A percentile compares a stretch with the other conserved stretches of the same genome.
phyloP scores from a whole-genome alignment of 2,329 filamentous ascomycete species.

The Arthrobotrys musiformis region DNA sequence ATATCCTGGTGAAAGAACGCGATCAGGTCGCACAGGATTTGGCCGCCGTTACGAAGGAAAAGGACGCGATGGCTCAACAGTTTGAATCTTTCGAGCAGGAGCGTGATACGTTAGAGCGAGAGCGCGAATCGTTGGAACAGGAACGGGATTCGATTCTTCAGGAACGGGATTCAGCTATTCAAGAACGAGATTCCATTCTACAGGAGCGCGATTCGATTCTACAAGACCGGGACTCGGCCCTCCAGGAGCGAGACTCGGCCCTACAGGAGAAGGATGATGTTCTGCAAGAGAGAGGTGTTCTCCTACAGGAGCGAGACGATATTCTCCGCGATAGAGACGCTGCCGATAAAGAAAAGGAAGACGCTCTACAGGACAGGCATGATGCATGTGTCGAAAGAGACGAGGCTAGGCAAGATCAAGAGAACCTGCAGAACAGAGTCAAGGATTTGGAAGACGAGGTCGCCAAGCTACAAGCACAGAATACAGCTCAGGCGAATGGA shows the following conservation, averaged over 20 bases:
- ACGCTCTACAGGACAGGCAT: neutral
- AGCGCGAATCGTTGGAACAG: conserved; percentile 2
- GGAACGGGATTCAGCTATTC: conserved; percentile 30
- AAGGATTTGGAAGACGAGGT: conserved; percentile 53
- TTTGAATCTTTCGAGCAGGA: conserved; percentile 11
- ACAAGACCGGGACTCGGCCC: conserved; percentile 10
- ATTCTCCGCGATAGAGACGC: conserved; percentile 15
- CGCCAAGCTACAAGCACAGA: conserved; percentile 44
- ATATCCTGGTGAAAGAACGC: conserved; percentile 50
- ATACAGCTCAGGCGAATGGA: conserved; percentile 22
- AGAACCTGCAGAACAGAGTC: conserved; percentile 45
- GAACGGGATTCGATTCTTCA: conserved; percentile 36
- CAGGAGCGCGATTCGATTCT: conserved; percentile 8
- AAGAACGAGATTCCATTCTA: conserved; percentile 13
- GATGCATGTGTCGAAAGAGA: conserved; percentile 44
- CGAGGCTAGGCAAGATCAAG: conserved; percentile 41
- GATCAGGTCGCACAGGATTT: conserved; percentile 30
- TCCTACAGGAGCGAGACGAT: conserved; percentile 20
- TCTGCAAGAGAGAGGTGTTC: conserved; percentile 10
- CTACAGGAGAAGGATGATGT: conserved; percentile 11
- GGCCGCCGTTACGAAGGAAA: conserved; percentile 14
- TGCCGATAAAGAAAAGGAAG: neutral
- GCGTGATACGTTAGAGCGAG: conserved; percentile 1
- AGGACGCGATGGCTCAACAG: conserved; percentile 23
- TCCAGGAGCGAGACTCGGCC: conserved; percentile 20